A percentile compares a stretch with the other conserved stretches of the same genome.
These are phyloP conservation scores for Mycena capillaripes DNA, from an alignment of 768 basidiomycete species.

Conservation along the genomic window DNA sequence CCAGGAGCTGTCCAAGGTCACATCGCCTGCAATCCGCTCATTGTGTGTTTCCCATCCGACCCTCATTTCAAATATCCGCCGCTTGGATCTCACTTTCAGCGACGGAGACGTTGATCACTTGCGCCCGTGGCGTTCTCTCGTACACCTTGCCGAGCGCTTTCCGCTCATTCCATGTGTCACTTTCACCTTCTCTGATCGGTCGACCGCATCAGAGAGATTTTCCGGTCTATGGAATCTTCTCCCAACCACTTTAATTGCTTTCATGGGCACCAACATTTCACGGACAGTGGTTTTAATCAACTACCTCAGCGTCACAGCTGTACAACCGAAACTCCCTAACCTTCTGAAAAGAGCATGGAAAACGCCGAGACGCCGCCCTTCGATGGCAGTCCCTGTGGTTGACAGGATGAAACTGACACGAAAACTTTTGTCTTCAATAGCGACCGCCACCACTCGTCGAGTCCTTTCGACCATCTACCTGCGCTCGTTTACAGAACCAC, in stretches of 20 bases:
- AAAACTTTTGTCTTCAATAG: background rate
- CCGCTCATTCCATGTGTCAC: conserved; percentile 20
- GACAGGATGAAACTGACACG: conserved; percentile 19
- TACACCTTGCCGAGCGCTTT: conserved; percentile 16
- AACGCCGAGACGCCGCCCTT: background rate
- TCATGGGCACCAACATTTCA: background rate
- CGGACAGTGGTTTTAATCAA: conserved; percentile 15
- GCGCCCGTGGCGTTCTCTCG: background rate
- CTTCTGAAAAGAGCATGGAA: conserved; percentile 12
- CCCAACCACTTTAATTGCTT: background rate
- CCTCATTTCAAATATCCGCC: conserved; percentile 9
- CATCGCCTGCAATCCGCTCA: conserved; percentile 13
- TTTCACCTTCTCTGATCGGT: conserved; percentile 2
- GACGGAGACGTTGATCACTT: background rate
- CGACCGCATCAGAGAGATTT: background rate
- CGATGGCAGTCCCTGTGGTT: background rate
- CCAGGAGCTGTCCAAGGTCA: conserved; percentile 6
- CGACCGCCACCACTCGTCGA: background rate
- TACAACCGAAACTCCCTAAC: conserved; percentile 11
- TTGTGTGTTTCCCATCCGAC: conserved; percentile 4
- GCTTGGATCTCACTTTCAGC: conserved; percentile 13
- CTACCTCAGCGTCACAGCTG: background rate
- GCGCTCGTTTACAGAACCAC: conserved; percentile 11
- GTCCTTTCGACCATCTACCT: conserved; percentile 2
- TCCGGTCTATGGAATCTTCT: conserved; percentile 5